Conservation (phyloP, 257 asterid species). For the Solanum dulcamara region DNA sequence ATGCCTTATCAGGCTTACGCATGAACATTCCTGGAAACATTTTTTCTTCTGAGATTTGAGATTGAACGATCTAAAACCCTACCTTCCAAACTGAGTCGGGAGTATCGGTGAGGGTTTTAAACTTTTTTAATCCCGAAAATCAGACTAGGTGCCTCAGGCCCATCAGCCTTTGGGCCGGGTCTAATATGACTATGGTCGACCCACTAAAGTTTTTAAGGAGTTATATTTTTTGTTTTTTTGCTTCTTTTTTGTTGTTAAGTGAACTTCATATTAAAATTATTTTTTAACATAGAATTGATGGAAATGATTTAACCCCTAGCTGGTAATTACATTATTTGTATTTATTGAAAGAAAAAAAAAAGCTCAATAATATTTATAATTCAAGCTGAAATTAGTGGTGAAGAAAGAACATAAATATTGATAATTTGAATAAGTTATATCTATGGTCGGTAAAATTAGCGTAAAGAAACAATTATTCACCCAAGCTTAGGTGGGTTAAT, state of each 20-base stretch:
- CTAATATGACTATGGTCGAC: neutral
- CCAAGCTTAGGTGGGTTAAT: neutral
- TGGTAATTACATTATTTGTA: neutral
- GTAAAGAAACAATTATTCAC: neutral
- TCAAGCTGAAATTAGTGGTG: neutral
- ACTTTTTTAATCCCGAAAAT: neutral
- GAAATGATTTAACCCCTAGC: neutral
- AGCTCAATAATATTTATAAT: neutral
- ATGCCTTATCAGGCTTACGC: constrained; percentile 81
- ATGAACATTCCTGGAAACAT: constrained; percentile 91
- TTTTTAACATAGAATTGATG: neutral
- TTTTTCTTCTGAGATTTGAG: neutral
- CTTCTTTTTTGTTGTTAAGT: neutral
- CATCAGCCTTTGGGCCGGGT: neutral
- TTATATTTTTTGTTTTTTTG: neutral
- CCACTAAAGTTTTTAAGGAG: too few relatives aligned
- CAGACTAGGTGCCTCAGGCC: neutral
- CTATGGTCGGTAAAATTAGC: neutral
- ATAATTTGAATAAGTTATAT: neutral
- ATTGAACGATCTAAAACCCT: constrained; percentile 21
- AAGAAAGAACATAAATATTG: neutral
- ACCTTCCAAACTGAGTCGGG: neutral
- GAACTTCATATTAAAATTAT: neutral
- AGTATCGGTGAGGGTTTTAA: neutral
- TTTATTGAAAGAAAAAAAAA: neutral